Base-by-base conservation (phyloP, 2,329 filamentous ascomycete genomes). In the Venturiaceae sp. region DNA sequence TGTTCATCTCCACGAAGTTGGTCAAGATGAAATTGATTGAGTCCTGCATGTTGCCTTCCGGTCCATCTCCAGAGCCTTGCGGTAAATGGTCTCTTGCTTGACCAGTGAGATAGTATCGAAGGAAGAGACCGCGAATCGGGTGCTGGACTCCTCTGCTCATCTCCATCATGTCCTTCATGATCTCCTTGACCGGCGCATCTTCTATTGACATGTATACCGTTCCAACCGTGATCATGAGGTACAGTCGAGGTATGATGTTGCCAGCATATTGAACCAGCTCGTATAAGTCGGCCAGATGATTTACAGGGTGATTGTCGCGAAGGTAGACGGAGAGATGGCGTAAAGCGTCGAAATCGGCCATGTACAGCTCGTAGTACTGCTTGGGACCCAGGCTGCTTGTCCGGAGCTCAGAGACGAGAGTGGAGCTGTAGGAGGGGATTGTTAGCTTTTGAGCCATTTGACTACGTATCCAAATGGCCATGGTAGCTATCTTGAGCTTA, bases 91-190 rank as follows among this genome's bases (percentile, higher is more conserved):
- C 94, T 67, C 94, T 83, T 39, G 94, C 92, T 76, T 99, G 94
- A 37, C 94, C 92, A 26, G 90, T 94, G 55, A 99, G 82, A 70
- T 96, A 99, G 75, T 99, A 99, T 69, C 94, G 86, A 67, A 99
- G 76, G 71, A 99, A 99, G 58, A 99, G 80, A 19, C 94, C 94
- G 60, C 94, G 89, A 62, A 96, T 92, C 16, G 94, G 94, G 73
- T 99, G 94, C 69, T 99, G 94, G 23, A 99, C 92, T 59, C 94
- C 94, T 63, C 94, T 84, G 74, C 91, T 97, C 94, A 99, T 99
- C 74, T 99, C 94, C 94, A 99, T 99, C 94, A 99, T 99, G 73
- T 99, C 94, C 76, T 99, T 99, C 94, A 99, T 99, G 62, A 99
- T 90, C 78, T 99, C 94, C 76, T 99, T 99, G 65, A 99, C 94